Base-by-base conservation (phyloP, 495 filamentous ascomycete genomes). In the Aspergillus heteromorphus region DNA sequence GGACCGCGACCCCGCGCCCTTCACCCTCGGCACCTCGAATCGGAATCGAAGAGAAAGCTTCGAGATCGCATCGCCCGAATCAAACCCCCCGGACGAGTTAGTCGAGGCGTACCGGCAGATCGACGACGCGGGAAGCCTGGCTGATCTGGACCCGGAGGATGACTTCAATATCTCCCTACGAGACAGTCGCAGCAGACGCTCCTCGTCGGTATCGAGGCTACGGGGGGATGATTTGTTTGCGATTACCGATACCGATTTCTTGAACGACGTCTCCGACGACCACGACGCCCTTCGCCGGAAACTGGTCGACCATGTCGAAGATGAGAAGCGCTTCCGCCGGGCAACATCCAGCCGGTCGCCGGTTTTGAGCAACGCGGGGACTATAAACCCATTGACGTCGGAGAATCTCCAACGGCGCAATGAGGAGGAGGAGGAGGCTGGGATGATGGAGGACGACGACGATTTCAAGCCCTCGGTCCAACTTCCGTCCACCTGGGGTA, bases 401-500 rank as follows among this genome's bases (percentile, higher is more conserved):
- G 77, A 78, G 7, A 73, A 78, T 52, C 53, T 80, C 45, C 73
- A 74, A 49, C 64, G 74, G 53, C 76, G 77, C n/a, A 69, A 75
- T 14, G 66, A 66, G 50, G 71, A 69, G 38, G 49, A 49, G 56
- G 56, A 55, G 11, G 34, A 47, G 18, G 20, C 17, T 4, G 23
- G 20, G 49, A 49, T 62, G 55, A 55, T 49, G 38, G 52, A 72
- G 58, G 61, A 66, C 52, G 51, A 74, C 64, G 59, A 67, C 29
- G 64, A 61, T 4, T 68, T 67, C 43, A 75, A 80, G 40, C 79
- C 80, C 21, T 73, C 78, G 2, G 51, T 85, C 31, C 81, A 82
- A 31, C 52, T 80, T 23, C 85, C 85, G 27, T 63, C 63, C 48
- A 73, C 68, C 19, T 88, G 85, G 85, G 84, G 82, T 11, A 68